phyloP scores from a whole-genome alignment of 2,329 filamentous ascomycete species.

The Blastomyces percursus region DNA sequence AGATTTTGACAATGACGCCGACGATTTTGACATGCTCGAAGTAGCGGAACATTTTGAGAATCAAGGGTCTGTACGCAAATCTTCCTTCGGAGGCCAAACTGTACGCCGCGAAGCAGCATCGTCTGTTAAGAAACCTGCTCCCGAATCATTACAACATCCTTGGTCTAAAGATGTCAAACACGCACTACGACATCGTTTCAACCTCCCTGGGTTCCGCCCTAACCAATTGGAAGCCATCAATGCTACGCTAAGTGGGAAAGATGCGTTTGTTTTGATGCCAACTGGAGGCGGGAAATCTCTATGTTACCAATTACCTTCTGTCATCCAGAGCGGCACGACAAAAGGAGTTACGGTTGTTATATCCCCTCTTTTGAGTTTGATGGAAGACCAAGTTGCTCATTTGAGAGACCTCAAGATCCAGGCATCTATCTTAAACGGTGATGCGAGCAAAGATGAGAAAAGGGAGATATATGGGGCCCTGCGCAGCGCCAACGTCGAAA shows the following conservation, averaged over 20 bases:
- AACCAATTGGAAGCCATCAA: conserved; percentile 97
- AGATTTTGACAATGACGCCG: conserved; percentile 35
- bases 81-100: conserved; percentile 20
- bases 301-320: conserved; percentile 88
- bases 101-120: conserved; percentile 35
- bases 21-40: conserved; percentile 39
- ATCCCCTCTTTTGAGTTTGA: conserved; percentile 87
- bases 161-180: conserved; percentile 82
- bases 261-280: conserved; percentile 94
- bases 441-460: conserved; percentile 54
- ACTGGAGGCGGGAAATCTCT: conserved; percentile 95
- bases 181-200: conserved; percentile 72
- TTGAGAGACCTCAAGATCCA: conserved; percentile 63
- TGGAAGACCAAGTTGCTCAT: conserved; percentile 93
- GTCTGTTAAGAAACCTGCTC: conserved; percentile 28
- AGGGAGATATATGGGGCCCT: conserved; percentile 56
- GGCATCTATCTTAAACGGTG: conserved; percentile 72
- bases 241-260: conserved; percentile 72
- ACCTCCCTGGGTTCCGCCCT: conserved; percentile 72
- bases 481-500: conserved; percentile 54
- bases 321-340: conserved; percentile 70
- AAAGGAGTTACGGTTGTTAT: conserved; percentile 83
- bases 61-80: conserved; percentile 13
- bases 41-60: conserved; percentile 30
- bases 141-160: conserved; percentile 47